Base-by-base conservation (phyloP, 495 filamentous ascomycete species). In the Melanomma pulvis-pyrius region DNA sequence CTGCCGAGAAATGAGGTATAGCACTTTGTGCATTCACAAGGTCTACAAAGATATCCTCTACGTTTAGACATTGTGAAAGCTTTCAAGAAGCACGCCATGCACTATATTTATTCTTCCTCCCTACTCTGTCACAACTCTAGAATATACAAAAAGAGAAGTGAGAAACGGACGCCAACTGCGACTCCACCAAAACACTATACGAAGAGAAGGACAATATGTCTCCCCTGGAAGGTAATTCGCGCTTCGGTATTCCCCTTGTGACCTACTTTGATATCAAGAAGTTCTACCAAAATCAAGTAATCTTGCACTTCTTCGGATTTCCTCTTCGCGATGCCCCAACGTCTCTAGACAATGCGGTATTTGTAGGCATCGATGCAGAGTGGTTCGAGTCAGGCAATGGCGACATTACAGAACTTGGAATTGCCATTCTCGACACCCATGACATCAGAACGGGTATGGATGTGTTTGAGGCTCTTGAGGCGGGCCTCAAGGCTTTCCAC, bases 361-460 rank as follows among this genome's bases (percentile, higher is more conserved):
- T 62, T 48, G 49, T 62, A 3, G 48, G 59, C 21, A 6, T 62
- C 1, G 59, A 62, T 21, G 48, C 28, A 2, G 59, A 62, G 19
- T 62, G 48, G 59, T 62, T 24, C 21, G 49, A 52, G 17, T 30
- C 46, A 17, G 59, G 49, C 19, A 52, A 25, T 8, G 29, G 52
- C 8, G 19, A 62, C 49, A 41, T 53, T n/a, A 62, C 59, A 12
- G 59, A 62, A 29, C 47, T 62, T 28, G 59, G 59, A 13, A 25
- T 62, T 15, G 7, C 47, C 1, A 54, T 62, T 8, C 29, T 62
- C 2, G 59, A 53, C 24, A 22, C 48, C 7, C 11, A 7, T 12
- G 21, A 25, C 5, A 36, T 53, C 30, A 17, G 17, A 6, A 1
- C n/a, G 1, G 15, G 5, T 19, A 9, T 19, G 2, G n/a, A 41